Evolutionary conservation across 345 rosid genomes (phyloP).

Genomic region (Excoecaria agallocha): DNA sequence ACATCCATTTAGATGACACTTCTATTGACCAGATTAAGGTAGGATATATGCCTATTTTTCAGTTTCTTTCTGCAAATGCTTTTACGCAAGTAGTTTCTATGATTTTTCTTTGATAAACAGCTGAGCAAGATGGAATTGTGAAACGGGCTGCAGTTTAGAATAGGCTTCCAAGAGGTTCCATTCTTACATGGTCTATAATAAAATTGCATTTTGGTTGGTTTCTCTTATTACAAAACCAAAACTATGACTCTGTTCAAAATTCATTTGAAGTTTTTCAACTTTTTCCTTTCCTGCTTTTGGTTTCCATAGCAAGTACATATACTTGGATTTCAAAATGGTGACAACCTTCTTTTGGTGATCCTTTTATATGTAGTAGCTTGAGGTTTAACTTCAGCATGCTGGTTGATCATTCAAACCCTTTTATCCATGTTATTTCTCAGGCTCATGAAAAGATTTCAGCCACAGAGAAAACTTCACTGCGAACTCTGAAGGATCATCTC

Average conservation of each 20-base stretch:
- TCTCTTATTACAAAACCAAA: not conserved
- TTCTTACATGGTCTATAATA: not conserved
- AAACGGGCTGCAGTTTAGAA: not conserved
- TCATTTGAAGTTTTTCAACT: not conserved
- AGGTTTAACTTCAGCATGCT: not conserved
- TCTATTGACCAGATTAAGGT: slow-evolving; percentile 47
- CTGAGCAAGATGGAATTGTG: not conserved
- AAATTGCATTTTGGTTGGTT: not conserved
- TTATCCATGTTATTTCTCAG: slow-evolving; percentile 27
- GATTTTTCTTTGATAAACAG: not conserved
- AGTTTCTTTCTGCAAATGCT: not conserved
- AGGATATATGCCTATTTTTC: slow-evolving; percentile 10
- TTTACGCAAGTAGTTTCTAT: not conserved
- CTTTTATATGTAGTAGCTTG: not conserved
- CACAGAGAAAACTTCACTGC: slow-evolving; percentile 39
- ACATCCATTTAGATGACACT: slow-evolving; percentile 38
- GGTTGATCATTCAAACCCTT: slow-evolving; percentile 10
- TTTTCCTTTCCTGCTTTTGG: not conserved
- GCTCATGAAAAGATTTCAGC: slow-evolving; percentile 27
- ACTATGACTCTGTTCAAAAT: not conserved
- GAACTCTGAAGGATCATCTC: slow-evolving; percentile 76
- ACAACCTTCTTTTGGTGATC: not conserved
- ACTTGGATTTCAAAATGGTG: not conserved
- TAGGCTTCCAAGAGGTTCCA: not conserved
- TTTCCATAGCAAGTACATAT: not conserved